Percentiles rank a stretch among this genome's conserved stretches.
Conservation (phyloP, 140 eudicot genomes). For the Flaveria floridana region DNA sequence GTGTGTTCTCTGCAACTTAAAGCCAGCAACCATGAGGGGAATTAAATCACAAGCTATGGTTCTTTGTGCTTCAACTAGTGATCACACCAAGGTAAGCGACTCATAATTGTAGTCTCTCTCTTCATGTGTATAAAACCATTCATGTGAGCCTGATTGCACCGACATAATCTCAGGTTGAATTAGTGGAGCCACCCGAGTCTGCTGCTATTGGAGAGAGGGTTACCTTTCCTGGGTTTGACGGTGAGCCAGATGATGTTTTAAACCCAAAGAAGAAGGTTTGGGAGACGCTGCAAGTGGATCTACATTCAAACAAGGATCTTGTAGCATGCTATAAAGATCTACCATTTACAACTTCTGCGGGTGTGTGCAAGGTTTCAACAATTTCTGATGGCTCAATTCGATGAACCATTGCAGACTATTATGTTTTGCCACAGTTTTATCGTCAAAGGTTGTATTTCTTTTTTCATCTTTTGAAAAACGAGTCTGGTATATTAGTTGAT, state of each 20-base stretch:
- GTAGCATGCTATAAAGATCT: slow-evolving; percentile 72
- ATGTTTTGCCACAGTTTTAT: slow-evolving; percentile 18
- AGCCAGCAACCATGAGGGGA: slow-evolving; percentile 94
- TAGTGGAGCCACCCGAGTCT: slow-evolving; percentile 80
- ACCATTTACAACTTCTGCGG: slow-evolving; percentile 81
- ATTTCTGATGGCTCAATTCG: slow-evolving; percentile 61
- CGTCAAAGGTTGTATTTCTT: background rate
- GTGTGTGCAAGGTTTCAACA: slow-evolving; percentile 78
- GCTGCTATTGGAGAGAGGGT: slow-evolving; percentile 78
- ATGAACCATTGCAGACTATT: slow-evolving; percentile 10
- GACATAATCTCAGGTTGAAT: slow-evolving; percentile 61
- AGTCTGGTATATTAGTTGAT: background rate
- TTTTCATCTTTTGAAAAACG: background rate
- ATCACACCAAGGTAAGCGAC: slow-evolving; percentile 62
- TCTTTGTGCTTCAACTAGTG: slow-evolving; percentile 77
- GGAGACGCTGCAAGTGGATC: slow-evolving; percentile 79
- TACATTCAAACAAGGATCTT: slow-evolving; percentile 61
- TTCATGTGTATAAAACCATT: background rate
- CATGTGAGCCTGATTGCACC: background rate
- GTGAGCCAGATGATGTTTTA: slow-evolving; percentile 71
- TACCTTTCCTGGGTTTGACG: slow-evolving; percentile 58
- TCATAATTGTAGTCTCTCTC: background rate
- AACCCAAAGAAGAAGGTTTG: slow-evolving; percentile 93
- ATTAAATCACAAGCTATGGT: slow-evolving; percentile 98
- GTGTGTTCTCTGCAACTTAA: slow-evolving; percentile 92